These are phyloP conservation scores for Oryza coarctata DNA, from an alignment of 176 grass and related monocot genomes.

Conservation along the genomic window DNA sequence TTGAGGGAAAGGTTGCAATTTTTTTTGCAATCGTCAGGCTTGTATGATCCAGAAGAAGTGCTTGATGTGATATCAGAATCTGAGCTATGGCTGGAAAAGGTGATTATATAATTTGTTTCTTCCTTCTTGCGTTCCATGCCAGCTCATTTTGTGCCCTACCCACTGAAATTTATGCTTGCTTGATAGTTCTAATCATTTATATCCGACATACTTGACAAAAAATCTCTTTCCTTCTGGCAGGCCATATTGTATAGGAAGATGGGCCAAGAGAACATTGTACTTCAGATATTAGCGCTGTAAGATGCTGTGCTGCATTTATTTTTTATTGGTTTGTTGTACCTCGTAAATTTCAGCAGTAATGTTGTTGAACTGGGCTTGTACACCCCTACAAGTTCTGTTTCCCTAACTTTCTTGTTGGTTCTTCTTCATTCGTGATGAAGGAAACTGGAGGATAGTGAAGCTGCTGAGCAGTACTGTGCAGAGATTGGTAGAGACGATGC, in stretches of 20 bases:
- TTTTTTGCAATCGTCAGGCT: slow-evolving; percentile 89
- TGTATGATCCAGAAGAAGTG: slow-evolving; percentile 96
- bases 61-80: slow-evolving; percentile 88
- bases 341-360: background rate
- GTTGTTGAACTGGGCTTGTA: background rate
- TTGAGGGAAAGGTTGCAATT: slow-evolving; percentile 86
- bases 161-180: background rate
- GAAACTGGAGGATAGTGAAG: slow-evolving; percentile 94
- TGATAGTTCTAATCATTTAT: background rate
- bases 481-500: slow-evolving; percentile 98
- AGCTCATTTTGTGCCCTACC: background rate
- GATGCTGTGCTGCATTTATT: slow-evolving; percentile 32
- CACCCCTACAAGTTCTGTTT: background rate
- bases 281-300: slow-evolving; percentile 99
- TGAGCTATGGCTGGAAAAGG: slow-evolving; percentile 99
- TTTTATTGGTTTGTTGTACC: slow-evolving; percentile 26
- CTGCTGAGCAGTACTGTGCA: slow-evolving; percentile 94
- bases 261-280: slow-evolving; percentile 96
- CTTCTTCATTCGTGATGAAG: slow-evolving; percentile 52
- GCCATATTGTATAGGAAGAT: slow-evolving; percentile 98
- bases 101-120: slow-evolving; percentile 17
- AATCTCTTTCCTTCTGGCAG: slow-evolving; percentile 49
- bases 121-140: slow-evolving; percentile 8
- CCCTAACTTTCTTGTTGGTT: slow-evolving; percentile 29
- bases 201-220: slow-evolving; percentile 18